These are phyloP conservation scores for Marvania coccoides DNA, from an alignment of 139 green algal species.

Conservation along the genomic window DNA sequence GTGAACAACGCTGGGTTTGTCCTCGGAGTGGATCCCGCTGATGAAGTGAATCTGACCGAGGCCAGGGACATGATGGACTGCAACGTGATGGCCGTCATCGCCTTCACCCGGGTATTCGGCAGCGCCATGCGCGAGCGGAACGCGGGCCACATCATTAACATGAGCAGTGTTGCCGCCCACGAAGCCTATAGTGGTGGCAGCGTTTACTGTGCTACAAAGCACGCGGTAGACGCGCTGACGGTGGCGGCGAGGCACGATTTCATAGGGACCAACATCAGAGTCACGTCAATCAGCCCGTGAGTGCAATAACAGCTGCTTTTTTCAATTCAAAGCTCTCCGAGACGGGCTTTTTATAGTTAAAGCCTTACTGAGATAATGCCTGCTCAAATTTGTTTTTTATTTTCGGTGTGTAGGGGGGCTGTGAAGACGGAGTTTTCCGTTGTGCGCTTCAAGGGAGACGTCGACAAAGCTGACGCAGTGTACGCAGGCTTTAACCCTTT, in stretches of 20 bases:
- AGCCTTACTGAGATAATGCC: not conserved
- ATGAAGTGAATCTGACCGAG: slow-evolving; percentile 40
- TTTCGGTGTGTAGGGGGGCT: too few species aligned
- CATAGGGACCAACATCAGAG: slow-evolving; percentile 56
- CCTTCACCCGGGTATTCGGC: slow-evolving; percentile 50
- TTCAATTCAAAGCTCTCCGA: too few species aligned
- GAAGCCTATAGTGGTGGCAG: slow-evolving; percentile 65
- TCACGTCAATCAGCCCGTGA: slow-evolving; percentile 64
- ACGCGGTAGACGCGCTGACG: slow-evolving; percentile 60
- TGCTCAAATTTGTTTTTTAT: too few species aligned
- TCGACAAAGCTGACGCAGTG: slow-evolving; percentile 47
- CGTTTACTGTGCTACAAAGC: slow-evolving; percentile 76
- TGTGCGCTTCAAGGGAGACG: slow-evolving; percentile 60
- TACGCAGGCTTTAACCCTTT: slow-evolving; percentile 67
- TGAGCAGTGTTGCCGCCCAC: slow-evolving; percentile 55
- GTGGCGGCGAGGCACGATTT: slow-evolving; percentile 66
- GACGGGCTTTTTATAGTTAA: not conserved
- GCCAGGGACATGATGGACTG: slow-evolving; percentile 68
- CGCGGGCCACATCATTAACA: slow-evolving; percentile 72
- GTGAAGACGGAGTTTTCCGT: slow-evolving; percentile 78
- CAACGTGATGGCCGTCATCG: slow-evolving; percentile 64
- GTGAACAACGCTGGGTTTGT: slow-evolving; percentile 83
- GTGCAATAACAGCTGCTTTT: too few species aligned
- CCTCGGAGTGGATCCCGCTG: slow-evolving; percentile 38
- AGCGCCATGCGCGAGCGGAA: slow-evolving; percentile 61